Evolutionary conservation across 306 rosid genomes (phyloP), one percentile per base, ranked within the genome.

Genomic region (Crataegus laevigata): DNA sequence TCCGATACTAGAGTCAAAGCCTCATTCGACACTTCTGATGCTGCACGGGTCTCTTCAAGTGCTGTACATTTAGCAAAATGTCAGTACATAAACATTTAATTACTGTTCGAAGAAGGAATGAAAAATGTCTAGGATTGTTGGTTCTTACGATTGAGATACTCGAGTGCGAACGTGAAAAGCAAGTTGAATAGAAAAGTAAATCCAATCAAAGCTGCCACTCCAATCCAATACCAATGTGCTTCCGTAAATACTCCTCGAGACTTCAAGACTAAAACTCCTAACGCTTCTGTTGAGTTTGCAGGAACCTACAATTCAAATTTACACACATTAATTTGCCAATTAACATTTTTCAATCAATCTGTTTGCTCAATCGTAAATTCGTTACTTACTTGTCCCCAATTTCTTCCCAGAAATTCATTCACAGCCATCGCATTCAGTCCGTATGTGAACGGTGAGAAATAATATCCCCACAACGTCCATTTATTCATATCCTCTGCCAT

Each of bases 391-490:
- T 75, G 70, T 67, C 75, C 72, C 93, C 93, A 89, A 77, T 81
- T 82, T 10, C 84, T 11, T 36, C 93, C 93, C 47, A 89, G 87
- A 80, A 89, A 86, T 73, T 89, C 93, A 75, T 89, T 89, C 26
- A 69, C 82, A 71, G 77, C 47, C 25, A 89, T 52, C 18, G 90
- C 93, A 84, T 84, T 88, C 61, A 84, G 90, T 28, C 85, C 90
- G 66, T 84, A 88, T 85, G 77, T 88, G 75, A 89, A 43, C 19
- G 93, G 93, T 68, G 90, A 89, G 14, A 79, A 75, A 90, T 88
- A 86, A 66, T 81, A 86, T 68, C 84, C 89, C 89, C 90, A 89
- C 65, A 82, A 82, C 83, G 88, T 82, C 93, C 93, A 86, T 2
- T 24, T 8, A 70, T 84, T 84, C 71, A 89, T 82, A 71, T 83